Percentiles rank a stretch among this genome's conserved stretches.
These are phyloP conservation scores for Zygnema cylindricum DNA, from an alignment of 139 green algal genomes.

Conservation along the genomic window DNA sequence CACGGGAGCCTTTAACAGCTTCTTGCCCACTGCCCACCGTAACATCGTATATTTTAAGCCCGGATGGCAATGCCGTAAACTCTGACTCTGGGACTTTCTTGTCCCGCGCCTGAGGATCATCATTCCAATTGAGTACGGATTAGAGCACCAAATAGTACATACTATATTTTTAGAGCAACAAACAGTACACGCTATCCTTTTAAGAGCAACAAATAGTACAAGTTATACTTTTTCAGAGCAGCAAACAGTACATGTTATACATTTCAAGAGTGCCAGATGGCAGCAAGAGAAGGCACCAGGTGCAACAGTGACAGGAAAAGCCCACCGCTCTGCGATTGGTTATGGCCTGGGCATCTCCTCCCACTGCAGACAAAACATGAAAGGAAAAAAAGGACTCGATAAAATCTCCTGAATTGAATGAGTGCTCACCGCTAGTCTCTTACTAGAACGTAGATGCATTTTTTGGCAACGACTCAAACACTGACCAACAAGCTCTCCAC, in stretches of 20 bases:
- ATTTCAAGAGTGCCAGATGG: background rate
- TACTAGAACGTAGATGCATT: too few relatives aligned
- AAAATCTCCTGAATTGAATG: too few relatives aligned
- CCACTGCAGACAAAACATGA: background rate
- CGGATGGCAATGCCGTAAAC: constrained; percentile 39
- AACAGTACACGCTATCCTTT: background rate
- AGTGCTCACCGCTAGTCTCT: too few relatives aligned
- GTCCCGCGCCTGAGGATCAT: constrained; percentile 3
- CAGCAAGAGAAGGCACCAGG: background rate
- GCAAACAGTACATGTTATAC: background rate
- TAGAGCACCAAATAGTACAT: too few relatives aligned
- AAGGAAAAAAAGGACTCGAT: too few relatives aligned
- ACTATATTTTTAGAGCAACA: background rate
- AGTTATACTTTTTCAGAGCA: background rate
- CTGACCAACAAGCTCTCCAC: too few relatives aligned
- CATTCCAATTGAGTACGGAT: too few relatives aligned
- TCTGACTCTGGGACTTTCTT: constrained; percentile 37
- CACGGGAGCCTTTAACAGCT: constrained; percentile 38
- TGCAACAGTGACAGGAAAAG: background rate
- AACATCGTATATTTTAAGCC: constrained; percentile 50
- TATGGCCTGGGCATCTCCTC: background rate
- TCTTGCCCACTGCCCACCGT: constrained; percentile 20
- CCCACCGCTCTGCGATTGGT: background rate
- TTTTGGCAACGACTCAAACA: too few relatives aligned
- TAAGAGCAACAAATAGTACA: background rate